Base-by-base conservation (phyloP, 805 yeast species). In the Yarrowia sp. region DNA sequence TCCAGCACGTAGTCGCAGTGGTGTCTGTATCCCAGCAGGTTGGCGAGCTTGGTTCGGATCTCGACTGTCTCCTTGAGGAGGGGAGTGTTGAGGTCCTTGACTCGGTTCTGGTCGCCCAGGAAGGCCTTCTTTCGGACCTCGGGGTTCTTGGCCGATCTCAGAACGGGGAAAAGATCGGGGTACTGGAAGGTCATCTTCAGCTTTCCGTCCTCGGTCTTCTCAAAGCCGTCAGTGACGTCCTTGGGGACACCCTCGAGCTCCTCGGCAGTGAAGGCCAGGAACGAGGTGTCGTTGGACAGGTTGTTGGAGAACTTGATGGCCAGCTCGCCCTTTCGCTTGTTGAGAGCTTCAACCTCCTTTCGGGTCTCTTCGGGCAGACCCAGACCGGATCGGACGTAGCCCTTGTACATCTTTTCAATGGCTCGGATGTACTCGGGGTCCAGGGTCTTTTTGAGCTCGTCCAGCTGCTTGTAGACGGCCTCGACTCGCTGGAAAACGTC, bases 161-260 rank as follows among this genome's bases (percentile, higher is more conserved):
- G 76, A 16, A 88, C 87, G 1, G 96, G 96, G 67, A 87, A 78
- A 52, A 87, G 74, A 72, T 90, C 96, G 1, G 96, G 95, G 71
- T 88, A 88, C 74, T 90, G 89, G 78, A 83, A 89, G 2, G 95
- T 87, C 80, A 90, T 87, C 72, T 87, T 87, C 68, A 74, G 78
- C 68, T 74, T 76, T 8, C 63, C 63, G 16, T 74, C 76, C 17
- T 76, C 80, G 21, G 78, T 83, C 21, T 75, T 76, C 32, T 76
- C 76, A 19, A 78, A 77, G 65, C 75, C 76, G 62, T 82, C 87
- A 68, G 88, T 69, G 2, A 83, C 83, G 66, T 83, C 84, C 44
- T 81, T 80, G 2, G 96, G 92, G 44, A 90, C 87, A 38, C 96
- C 96, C 11, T 80, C 82, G 48, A 90, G 78, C 72, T 90, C 87